These are phyloP conservation scores for Cnidoscolus chayamansa DNA, from an alignment of 441 rosid species.

Conservation along the genomic window DNA sequence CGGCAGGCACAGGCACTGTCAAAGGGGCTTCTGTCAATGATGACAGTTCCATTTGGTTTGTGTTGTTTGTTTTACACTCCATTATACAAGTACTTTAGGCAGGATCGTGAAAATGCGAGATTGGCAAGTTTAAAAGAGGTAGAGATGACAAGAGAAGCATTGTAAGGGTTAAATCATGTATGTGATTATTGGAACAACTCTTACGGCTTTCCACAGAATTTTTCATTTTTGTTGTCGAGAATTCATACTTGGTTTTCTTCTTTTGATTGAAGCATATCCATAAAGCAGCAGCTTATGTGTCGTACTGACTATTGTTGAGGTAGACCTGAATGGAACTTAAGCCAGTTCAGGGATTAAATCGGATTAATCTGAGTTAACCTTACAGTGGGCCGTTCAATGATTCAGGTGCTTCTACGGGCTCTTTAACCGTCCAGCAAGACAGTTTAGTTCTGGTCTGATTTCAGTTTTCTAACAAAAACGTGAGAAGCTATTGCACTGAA, in stretches of 20 bases:
- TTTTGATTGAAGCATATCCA: not conserved
- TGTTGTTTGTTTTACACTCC: conserved; percentile 91
- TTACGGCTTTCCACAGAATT: not conserved
- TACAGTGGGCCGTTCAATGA: no score
- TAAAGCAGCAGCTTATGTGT: not conserved
- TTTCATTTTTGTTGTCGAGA: not conserved
- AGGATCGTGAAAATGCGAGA: conserved; percentile 71
- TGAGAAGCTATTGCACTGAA: no score
- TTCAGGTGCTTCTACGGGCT: no score
- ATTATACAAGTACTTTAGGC: conserved; percentile 53
- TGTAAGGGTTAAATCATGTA: not conserved
- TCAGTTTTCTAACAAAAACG: no score
- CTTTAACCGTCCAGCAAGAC: no score
- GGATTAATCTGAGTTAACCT: no score
- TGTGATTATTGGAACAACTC: not conserved
- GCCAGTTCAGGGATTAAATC: no score
- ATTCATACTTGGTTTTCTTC: not conserved
- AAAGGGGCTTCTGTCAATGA: conserved; percentile 84
- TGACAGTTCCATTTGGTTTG: conserved; percentile 82
- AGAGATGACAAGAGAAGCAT: conserved; percentile 41
- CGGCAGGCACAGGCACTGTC: conserved; percentile 76
- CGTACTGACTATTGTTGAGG: no score
- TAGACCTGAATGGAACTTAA: no score
- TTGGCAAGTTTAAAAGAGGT: conserved; percentile 43
- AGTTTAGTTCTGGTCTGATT: no score